Evolutionary conservation across 176 grass and related monocot species (phyloP), one percentile per base, ranked within the genome.

Genomic region (Paspalum notatum): DNA sequence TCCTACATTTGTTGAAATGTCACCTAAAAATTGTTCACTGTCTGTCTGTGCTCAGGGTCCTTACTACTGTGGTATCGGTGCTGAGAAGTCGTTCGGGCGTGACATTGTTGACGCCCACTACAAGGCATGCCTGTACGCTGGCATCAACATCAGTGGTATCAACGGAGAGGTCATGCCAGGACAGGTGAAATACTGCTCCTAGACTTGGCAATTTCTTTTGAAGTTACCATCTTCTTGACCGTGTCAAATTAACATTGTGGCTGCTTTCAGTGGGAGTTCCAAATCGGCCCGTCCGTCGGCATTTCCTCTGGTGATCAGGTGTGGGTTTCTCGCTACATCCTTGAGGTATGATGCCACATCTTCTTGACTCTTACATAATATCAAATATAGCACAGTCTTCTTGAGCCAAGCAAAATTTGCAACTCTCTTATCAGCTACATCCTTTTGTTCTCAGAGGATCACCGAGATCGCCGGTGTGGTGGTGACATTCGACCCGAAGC

Each of bases 91-190:
- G 0, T 99, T 99, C 42, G 97, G 97, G 6, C 88, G 97, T 8
- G 93, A 99, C 69, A 95, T 99, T 12, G 97, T 99, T 42, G 93
- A 99, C 24, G 49, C 97, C 18, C 97, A 99, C 79, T 99, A 99
- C 79, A 99, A 96, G 82, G 92, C 97, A 45, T 99, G 93, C 76
- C 37, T 99, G 7, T 95, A 91, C 44, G 91, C 97, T 5, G 97
- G 97, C 27, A 85, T 99, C 65, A 93, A 96, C 77, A 93, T 99
- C 66, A 99, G 97, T 65, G 97, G 97, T 59, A 99, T 99, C 75
- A 99, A 99, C 3, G 97, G 97, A 12, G 97, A 99, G 71, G 97
- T 99, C 72, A 99, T 99, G 97, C 97, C 97, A 11, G 97, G 97
- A 17, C 97, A 99, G 93, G 97, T 99, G 83, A 83, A 82, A 41